Percentiles rank a stretch among this genome's conserved stretches.
These are phyloP conservation scores for Chlorencoelia australis DNA, from an alignment of 2,329 filamentous ascomycete species.

Conservation along the genomic window DNA sequence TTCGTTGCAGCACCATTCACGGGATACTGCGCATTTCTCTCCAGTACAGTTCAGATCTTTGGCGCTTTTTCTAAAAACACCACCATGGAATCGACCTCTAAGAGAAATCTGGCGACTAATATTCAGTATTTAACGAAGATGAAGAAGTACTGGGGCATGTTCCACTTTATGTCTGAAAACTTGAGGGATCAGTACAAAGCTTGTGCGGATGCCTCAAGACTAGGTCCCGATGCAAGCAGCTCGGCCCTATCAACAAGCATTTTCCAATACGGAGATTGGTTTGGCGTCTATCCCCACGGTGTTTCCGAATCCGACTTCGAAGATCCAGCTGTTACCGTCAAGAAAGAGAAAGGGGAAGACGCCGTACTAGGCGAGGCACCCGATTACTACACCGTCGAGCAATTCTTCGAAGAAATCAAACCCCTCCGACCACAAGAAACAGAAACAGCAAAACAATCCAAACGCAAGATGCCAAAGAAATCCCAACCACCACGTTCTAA, in stretches of 20 bases:
- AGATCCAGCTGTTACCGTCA: constrained; percentile 56
- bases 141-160: constrained; percentile 98
- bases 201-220: constrained; percentile 70
- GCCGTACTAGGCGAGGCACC: constrained; percentile 81
- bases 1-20: constrained; percentile 84
- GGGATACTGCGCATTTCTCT: constrained; percentile 88
- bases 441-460: constrained; percentile 17
- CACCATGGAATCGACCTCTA: constrained; percentile 64
- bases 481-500: constrained; percentile 16
- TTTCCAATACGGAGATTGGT: constrained; percentile 97
- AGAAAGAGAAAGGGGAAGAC: constrained; percentile 74
- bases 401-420: constrained; percentile 78
- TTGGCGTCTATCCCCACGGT: constrained; percentile 86
- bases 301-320: constrained; percentile 77
- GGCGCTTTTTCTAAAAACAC: constrained; percentile 82
- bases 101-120: constrained; percentile 76
- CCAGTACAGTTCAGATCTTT: constrained; percentile 88
- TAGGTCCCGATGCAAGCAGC: constrained; percentile 42
- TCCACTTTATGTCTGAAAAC: constrained; percentile 91
- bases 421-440: constrained; percentile 39
- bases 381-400: constrained; percentile 86
- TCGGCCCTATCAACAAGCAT: constrained; percentile 47
- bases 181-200: constrained; percentile 79
- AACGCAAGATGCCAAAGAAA: constrained; percentile 34
- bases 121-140: constrained; percentile 87